Evolutionary conservation across 2,329 filamentous ascomycete species (phyloP).

Genomic region (Fusarium floridanum): DNA sequence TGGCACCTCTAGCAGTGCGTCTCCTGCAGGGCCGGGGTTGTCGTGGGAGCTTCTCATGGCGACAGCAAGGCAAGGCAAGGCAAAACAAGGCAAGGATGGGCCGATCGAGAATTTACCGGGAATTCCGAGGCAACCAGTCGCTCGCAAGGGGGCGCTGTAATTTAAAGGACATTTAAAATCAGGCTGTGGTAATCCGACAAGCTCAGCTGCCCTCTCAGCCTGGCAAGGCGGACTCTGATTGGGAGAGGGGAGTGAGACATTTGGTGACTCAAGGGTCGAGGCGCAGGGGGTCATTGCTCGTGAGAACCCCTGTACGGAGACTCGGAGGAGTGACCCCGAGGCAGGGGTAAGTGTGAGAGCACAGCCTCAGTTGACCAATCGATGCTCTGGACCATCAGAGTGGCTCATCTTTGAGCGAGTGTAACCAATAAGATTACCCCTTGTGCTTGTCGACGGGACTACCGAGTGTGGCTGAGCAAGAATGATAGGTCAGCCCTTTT

Average conservation of each 20-base stretch:
- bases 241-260: not conserved
- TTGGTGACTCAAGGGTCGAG: not conserved
- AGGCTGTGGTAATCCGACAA: conserved; percentile 1
- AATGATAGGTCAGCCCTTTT: conserved; percentile 6
- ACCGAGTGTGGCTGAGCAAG: not conserved
- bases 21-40: not conserved
- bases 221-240: not conserved
- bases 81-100: not conserved
- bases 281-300: not conserved
- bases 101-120: conserved; percentile 3
- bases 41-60: conserved; percentile 1
- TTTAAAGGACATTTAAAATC: conserved; percentile 4
- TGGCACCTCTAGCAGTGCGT: not conserved
- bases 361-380: not conserved
- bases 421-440: not conserved
- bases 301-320: not conserved
- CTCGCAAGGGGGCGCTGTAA: conserved; percentile 1
- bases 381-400: not conserved
- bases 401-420: not conserved
- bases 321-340: not conserved
- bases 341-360: not conserved
- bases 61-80: not conserved
- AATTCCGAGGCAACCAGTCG: conserved; percentile 4
- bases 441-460: not conserved
- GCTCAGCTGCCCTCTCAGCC: not conserved